These are phyloP conservation scores for Tuber umbilicatum DNA, from an alignment of 495 filamentous ascomycete genomes.

Conservation along the genomic window DNA sequence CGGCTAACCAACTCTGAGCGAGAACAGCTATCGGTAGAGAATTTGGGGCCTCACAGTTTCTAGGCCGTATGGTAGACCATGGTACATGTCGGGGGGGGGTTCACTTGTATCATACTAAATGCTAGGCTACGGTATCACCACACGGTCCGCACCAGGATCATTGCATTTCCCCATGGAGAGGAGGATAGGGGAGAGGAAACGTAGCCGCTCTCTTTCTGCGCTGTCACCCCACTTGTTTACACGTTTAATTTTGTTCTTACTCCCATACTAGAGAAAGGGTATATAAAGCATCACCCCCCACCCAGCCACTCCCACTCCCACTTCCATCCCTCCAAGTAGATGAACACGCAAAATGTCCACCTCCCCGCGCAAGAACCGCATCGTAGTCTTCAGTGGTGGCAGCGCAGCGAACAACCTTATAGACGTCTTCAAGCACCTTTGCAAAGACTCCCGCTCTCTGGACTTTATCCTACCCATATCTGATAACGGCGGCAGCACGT, in stretches of 20 bases:
- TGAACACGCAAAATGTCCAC: neutral
- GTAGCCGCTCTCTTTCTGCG: neutral
- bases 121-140: neutral
- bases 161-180: neutral
- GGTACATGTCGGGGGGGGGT: no score
- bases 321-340: neutral
- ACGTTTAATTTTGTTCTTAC: neutral
- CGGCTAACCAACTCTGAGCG: no score
- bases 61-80: no score
- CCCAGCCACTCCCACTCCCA: neutral
- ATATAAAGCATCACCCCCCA: neutral
- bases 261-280: neutral
- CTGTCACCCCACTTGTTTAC: neutral
- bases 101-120: no score
- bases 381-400: constrained; percentile 81
- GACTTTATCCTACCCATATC: constrained; percentile 76
- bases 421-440: constrained; percentile 73
- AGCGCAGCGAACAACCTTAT: constrained; percentile 91
- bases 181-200: neutral
- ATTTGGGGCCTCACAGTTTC: no score
- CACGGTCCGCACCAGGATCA: neutral
- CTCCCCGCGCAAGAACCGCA: constrained; percentile 46
- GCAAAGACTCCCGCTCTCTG: constrained; percentile 59
- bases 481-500: constrained; percentile 89
- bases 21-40: no score